Evolutionary conservation across 2,329 filamentous ascomycete genomes (phyloP), one percentile per base, ranked within the genome.

Genomic region (Pestalotiopsis fici): DNA sequence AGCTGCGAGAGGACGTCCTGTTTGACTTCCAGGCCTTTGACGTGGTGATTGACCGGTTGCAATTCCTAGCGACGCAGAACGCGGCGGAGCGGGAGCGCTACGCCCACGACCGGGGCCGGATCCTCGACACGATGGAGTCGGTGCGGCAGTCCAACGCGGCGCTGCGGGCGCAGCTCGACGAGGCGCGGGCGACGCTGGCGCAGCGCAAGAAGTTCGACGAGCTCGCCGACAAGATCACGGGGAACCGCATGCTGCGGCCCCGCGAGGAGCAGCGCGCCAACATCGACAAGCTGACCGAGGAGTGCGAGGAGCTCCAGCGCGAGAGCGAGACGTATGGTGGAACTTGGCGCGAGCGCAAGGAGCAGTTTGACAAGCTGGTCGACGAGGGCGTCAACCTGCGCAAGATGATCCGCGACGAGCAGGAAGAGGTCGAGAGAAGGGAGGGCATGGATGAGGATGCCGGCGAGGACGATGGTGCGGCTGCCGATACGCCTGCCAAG

Each of bases 1-100:
- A 80, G 81, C 92, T 97, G 74, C 91, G 90, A 68, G 92, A 97
- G 77, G 94, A 97, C 78, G 86, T 97, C 55, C 89, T 92, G 6
- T 88, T 97, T 71, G 95, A 98, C 79, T 96, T 98, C 74, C 92
- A 93, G 15, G 90, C 93, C 21, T 94, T 98, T 72, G 93, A 97
- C 78, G 93, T 89, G 80, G 93, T 90, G 76, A 92, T 98, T 71
- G 88, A 93, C 39, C 93, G 95, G 66, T 92, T 97, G 50, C 95
- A 98, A 73, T 93, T 97, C 75, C 90, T 97, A 0, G 88, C 92
- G 65, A 89, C 91, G 31, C 94, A 93, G 77, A 98, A 98, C 78
- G 88, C 87, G 70, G 88, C 88, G 65, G 95, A 98, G 81, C 91
- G 95, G 65, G 88, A 92, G 73, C 90, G 95, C 59, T 98, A 98